phyloP scores from a whole-genome alignment of 768 basidiomycete genomes.

The Termitomyces sp. region DNA sequence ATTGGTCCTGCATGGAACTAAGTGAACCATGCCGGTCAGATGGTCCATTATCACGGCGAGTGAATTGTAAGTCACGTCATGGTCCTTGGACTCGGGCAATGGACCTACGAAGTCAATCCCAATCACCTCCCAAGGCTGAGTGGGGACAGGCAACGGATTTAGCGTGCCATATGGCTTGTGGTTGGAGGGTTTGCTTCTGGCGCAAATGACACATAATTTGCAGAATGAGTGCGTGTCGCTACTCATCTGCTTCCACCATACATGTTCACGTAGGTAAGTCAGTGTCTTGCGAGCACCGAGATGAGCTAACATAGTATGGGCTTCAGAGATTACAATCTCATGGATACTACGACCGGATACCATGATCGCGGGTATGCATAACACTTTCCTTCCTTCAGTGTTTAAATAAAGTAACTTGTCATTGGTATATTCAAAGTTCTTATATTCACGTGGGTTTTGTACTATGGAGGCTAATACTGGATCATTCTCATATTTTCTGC shows the following conservation, averaged over 20 bases:
- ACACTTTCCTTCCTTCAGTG: background rate
- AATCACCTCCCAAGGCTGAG: background rate
- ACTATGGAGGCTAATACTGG: conserved; percentile 16
- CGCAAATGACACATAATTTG: background rate
- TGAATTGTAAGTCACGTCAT: too few species aligned
- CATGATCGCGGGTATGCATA: background rate
- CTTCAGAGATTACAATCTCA: background rate
- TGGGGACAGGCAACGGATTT: background rate
- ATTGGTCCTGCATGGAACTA: too few species aligned
- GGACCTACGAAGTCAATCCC: too few species aligned
- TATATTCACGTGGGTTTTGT: conserved; percentile 12
- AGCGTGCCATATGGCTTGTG: background rate
- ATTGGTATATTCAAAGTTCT: conserved; percentile 13
- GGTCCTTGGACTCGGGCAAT: background rate
- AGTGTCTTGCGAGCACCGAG: background rate
- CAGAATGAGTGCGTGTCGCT: background rate
- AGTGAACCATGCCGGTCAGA: too few species aligned
- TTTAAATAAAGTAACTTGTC: conserved; percentile 8
- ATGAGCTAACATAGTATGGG: background rate
- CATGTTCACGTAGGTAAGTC: background rate
- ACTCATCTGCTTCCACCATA: background rate
- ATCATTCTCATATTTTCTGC: background rate
- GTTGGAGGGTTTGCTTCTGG: background rate
- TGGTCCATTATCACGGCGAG: too few species aligned
- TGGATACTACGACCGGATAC: too few species aligned